These are phyloP conservation scores for Candolleomyces efflorescens DNA, from an alignment of 768 basidiomycete species.

Conservation along the genomic window DNA sequence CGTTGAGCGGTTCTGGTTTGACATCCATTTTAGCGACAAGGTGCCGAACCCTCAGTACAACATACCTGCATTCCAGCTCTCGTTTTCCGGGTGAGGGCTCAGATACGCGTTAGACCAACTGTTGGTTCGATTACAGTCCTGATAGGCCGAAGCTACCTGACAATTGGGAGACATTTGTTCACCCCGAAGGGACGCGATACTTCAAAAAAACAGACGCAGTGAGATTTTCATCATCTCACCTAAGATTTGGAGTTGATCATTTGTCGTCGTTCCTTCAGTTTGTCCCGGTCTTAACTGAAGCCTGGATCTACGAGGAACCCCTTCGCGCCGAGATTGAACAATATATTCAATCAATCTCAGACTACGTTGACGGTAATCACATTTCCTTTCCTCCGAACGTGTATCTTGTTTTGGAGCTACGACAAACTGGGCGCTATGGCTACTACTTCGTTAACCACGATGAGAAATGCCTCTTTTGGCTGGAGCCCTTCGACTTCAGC, in stretches of 20 bases:
- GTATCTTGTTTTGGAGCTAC: background rate
- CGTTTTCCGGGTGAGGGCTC: background rate
- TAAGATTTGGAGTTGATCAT: too few relatives aligned
- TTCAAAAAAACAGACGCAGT: background rate
- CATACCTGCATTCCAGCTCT: background rate
- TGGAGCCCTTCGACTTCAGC: background rate
- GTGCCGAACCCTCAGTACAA: background rate
- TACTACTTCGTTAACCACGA: slow-evolving; percentile 1
- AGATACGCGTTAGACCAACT: background rate
- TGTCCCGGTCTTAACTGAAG: background rate
- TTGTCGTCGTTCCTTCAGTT: background rate
- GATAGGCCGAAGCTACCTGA: background rate
- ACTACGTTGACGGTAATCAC: background rate
- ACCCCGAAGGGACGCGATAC: background rate
- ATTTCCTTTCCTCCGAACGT: background rate
- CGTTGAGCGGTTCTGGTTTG: background rate
- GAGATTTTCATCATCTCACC: too few relatives aligned
- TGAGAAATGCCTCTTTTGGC: background rate
- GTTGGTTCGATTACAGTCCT: background rate
- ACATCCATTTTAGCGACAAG: background rate
- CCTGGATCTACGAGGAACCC: background rate
- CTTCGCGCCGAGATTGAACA: background rate
- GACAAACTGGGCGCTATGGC: background rate
- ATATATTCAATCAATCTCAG: background rate
- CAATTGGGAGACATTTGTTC: background rate